A percentile compares a stretch with the other conserved stretches of the same genome.
phyloP scores from a whole-genome alignment of 495 filamentous ascomycete genomes.

The Neurospora discreta region DNA sequence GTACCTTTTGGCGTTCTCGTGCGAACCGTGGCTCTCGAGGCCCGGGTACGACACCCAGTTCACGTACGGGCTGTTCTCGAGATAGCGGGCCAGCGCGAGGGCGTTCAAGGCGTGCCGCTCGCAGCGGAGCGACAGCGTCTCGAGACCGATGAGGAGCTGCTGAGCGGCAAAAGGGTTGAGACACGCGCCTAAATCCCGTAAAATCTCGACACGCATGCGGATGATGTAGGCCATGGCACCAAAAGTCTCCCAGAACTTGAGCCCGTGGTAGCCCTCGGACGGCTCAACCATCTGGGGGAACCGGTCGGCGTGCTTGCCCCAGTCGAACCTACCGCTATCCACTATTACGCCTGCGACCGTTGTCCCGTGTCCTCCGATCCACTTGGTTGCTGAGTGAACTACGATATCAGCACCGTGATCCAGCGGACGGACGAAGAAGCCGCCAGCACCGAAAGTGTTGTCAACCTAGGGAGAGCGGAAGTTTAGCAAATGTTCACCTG shows the following conservation, averaged over 20 bases:
- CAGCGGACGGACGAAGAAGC: constrained; percentile 82
- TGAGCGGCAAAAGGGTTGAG: constrained; percentile 95
- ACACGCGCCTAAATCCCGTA: constrained; percentile 74
- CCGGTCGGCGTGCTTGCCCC: constrained; percentile 75
- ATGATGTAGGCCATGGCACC: constrained; percentile 77
- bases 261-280: constrained; percentile 84
- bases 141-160: constrained; percentile 80
- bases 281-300: constrained; percentile 95
- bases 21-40: constrained; percentile 67
- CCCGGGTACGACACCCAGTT: constrained; percentile 94
- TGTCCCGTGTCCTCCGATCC: constrained; percentile 97
- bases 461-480: constrained; percentile 47
- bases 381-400: constrained; percentile 93
- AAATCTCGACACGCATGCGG: constrained; percentile 63
- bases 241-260: constrained; percentile 97
- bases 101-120: constrained; percentile 87
- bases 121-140: constrained; percentile 77
- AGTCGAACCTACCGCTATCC: constrained; percentile 93
- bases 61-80: constrained; percentile 73
- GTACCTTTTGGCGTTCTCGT: constrained; percentile 82
- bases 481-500: background rate
- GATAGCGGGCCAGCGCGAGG: constrained; percentile 68
- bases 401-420: constrained; percentile 91
- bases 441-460: constrained; percentile 96
- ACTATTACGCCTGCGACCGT: constrained; percentile 77